Percentiles rank a stretch among this genome's conserved stretches.
These are phyloP conservation scores for Fomitopsis serialis DNA, from an alignment of 768 basidiomycete genomes.

Conservation along the genomic window DNA sequence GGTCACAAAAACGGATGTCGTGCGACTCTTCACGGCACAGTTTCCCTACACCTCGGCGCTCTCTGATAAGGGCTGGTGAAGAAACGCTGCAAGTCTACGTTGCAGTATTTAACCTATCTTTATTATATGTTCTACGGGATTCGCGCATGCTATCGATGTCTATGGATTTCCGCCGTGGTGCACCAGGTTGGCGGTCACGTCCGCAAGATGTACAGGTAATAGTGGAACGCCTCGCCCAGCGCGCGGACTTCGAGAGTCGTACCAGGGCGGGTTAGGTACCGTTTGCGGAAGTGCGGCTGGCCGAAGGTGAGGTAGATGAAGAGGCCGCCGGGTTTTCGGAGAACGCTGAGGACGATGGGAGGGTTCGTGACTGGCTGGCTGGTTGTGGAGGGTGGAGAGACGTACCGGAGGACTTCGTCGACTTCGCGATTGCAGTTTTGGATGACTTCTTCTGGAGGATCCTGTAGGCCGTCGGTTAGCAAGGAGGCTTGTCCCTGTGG, in stretches of 20 bases:
- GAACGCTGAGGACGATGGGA: background rate
- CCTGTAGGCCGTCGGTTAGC: constrained; percentile 32
- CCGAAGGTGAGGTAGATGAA: constrained; percentile 86
- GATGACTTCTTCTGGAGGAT: constrained; percentile 69
- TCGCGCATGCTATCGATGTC: too few species aligned
- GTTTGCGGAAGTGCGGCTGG: constrained; percentile 81
- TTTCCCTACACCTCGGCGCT: constrained; percentile 45
- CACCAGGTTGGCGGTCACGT: background rate
- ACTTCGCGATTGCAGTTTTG: constrained; percentile 73
- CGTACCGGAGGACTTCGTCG: constrained; percentile 65
- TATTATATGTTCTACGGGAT: background rate
- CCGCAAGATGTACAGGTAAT: constrained; percentile 69
- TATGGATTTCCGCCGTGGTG: too few species aligned
- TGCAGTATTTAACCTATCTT: background rate
- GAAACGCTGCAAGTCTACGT: background rate
- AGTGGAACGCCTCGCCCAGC: constrained; percentile 79
- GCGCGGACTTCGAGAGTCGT: constrained; percentile 63
- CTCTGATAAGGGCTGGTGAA: constrained; percentile 8
- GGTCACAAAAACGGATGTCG: constrained; percentile 66
- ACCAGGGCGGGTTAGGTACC: constrained; percentile 51
- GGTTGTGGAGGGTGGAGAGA: background rate
- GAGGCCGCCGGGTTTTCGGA: constrained; percentile 49
- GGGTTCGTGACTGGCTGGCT: too few species aligned
- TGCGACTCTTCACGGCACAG: constrained; percentile 50
- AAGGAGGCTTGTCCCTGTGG: too few species aligned